These are phyloP conservation scores for Calonectria fujianensis DNA, from an alignment of 2,329 filamentous ascomycete genomes.

Conservation along the genomic window DNA sequence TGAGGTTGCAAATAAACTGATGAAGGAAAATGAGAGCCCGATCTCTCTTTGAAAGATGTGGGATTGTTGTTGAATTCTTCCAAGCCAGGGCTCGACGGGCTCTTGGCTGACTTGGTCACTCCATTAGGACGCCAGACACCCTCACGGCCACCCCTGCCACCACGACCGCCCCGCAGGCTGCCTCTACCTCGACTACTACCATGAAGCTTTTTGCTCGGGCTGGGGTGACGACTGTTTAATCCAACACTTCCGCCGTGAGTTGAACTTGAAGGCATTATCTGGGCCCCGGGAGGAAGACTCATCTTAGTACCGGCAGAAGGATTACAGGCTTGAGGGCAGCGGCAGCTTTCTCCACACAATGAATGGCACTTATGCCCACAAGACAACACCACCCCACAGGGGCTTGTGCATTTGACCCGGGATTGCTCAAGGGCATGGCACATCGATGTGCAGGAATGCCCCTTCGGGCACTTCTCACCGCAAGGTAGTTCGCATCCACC, in stretches of 20 bases:
- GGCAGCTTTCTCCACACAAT: slow-evolving; percentile 44
- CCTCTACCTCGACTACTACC: slow-evolving; percentile 5
- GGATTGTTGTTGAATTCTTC: neutral
- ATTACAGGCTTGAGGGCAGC: slow-evolving; percentile 43
- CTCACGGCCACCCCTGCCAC: slow-evolving; percentile 14
- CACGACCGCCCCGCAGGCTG: neutral
- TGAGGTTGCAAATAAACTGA: neutral
- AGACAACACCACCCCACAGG: slow-evolving; percentile 42
- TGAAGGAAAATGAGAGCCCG: neutral
- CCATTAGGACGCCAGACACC: neutral
- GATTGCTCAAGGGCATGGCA: slow-evolving; percentile 48
- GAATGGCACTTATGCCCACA: slow-evolving; percentile 49
- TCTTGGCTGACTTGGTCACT: neutral
- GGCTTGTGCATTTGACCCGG: slow-evolving; percentile 56
- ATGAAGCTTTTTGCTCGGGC: neutral
- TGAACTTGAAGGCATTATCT: neutral
- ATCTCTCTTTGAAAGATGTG: neutral
- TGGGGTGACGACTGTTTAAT: neutral
- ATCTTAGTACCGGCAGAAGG: slow-evolving; percentile 23
- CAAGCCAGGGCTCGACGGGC: neutral
- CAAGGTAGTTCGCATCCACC: slow-evolving; percentile 47
- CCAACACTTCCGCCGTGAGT: neutral
- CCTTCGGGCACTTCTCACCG: slow-evolving; percentile 45
- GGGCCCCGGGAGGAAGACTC: neutral
- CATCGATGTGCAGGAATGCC: slow-evolving; percentile 46